Evolutionary conservation across 1,139 yeast genomes (phyloP).

Genomic region (Diutina scorzettiae): DNA sequence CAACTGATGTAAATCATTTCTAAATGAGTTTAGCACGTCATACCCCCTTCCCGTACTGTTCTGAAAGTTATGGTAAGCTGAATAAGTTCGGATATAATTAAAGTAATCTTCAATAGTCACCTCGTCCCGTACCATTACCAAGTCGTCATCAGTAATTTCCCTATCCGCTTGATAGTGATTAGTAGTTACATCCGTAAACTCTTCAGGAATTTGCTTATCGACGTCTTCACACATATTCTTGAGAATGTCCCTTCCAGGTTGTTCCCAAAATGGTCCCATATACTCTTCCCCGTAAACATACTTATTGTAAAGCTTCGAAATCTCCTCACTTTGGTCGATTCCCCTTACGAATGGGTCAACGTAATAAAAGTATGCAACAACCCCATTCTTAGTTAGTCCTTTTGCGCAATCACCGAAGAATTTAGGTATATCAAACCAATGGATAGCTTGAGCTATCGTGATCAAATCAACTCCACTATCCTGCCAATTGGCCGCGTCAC

Average conservation of each 20-base stretch:
- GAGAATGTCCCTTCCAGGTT: constrained; percentile 30
- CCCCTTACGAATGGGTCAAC: constrained; percentile 27
- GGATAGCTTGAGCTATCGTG: constrained; percentile 36
- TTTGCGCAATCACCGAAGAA: neutral
- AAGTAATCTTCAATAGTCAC: constrained; percentile 16
- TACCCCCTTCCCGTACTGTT: constrained; percentile 19
- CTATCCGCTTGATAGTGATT: constrained; percentile 17
- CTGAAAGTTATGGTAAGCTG: constrained; percentile 24
- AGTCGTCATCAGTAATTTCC: constrained; percentile 10
- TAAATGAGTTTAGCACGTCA: constrained; percentile 14
- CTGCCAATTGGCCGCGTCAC: constrained; percentile 24
- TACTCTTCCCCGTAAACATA: constrained; percentile 25
- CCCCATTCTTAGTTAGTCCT: constrained; percentile 19
- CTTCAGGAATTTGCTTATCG: constrained; percentile 21
- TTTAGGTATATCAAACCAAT: constrained; percentile 22
- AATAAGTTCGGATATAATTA: constrained; percentile 25
- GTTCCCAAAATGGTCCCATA: constrained; percentile 35
- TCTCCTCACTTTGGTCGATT: constrained; percentile 13
- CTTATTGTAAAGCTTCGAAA: constrained; percentile 17
- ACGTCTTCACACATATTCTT: constrained; percentile 18
- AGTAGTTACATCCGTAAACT: constrained; percentile 18
- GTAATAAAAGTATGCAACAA: constrained; percentile 33
- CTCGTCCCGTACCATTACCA: constrained; percentile 16
- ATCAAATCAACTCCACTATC: constrained; percentile 21
- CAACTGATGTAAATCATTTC: constrained; percentile 16